Conservation (phyloP, 805 yeast genomes). For the Ogataea zsoltii region DNA sequence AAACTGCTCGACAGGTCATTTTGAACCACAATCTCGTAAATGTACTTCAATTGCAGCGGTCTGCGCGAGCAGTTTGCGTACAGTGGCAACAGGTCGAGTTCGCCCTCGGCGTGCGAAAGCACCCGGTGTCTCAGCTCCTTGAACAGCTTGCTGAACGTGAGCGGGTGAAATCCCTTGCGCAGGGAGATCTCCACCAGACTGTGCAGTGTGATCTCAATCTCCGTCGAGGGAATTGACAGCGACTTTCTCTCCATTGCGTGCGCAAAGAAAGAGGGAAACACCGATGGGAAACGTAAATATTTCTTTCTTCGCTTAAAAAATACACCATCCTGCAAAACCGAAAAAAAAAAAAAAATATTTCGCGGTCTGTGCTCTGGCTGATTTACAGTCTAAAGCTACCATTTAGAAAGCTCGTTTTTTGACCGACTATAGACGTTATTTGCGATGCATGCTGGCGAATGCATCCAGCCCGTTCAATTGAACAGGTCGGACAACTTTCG, state of each 20-base stretch:
- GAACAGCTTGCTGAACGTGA: constrained; percentile 28
- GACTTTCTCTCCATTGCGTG: constrained; percentile 13
- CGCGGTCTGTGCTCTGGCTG: too few species aligned
- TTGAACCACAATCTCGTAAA: constrained; percentile 29
- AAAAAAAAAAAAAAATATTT: too few species aligned
- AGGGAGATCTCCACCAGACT: constrained; percentile 25
- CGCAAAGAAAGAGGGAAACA: neutral
- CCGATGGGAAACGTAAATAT: neutral
- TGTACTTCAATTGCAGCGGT: constrained; percentile 29
- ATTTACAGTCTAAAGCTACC: too few species aligned
- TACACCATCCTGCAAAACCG: too few species aligned
- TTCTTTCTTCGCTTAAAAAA: too few species aligned
- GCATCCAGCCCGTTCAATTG: too few species aligned
- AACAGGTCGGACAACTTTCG: too few species aligned
- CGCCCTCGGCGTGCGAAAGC: constrained; percentile 3
- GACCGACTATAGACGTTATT: too few species aligned
- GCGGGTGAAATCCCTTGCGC: constrained; percentile 25
- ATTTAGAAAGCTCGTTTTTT: too few species aligned
- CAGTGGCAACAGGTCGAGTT: constrained; percentile 22
- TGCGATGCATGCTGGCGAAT: too few species aligned
- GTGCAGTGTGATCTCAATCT: constrained; percentile 23
- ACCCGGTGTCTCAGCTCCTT: constrained; percentile 29
- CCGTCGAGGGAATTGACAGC: constrained; percentile 21
- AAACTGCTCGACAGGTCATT: constrained; percentile 27
- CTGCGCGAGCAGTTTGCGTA: constrained; percentile 18